These are phyloP conservation scores for Amaranthus tricolor DNA, from an alignment of 179 eudicot species.

Conservation along the genomic window DNA sequence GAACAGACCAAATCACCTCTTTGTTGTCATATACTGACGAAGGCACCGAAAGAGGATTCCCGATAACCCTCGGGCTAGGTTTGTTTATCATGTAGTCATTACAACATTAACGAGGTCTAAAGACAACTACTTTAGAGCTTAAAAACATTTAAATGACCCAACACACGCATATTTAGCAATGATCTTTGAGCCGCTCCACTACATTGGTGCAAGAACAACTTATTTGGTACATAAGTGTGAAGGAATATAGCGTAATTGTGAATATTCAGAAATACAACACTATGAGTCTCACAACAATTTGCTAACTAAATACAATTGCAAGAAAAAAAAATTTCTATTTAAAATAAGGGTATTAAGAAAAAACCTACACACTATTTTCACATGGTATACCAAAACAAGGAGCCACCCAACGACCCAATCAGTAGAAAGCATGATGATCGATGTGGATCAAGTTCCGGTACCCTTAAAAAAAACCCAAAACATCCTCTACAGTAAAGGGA, in stretches of 20 bases:
- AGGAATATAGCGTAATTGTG: neutral
- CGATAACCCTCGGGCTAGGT: too few species aligned
- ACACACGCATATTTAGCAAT: too few species aligned
- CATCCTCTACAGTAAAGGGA: constrained; percentile 41
- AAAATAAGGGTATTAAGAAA: neutral
- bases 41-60: too few species aligned
- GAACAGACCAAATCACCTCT: too few species aligned
- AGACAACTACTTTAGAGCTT: too few species aligned
- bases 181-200: too few species aligned
- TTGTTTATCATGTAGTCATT: too few species aligned
- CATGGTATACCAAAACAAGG: constrained; percentile 16
- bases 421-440: neutral
- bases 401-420: constrained; percentile 1
- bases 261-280: neutral
- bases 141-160: too few species aligned
- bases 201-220: neutral
- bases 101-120: too few species aligned
- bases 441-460: neutral
- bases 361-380: constrained; percentile 25
- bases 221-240: constrained; percentile 11
- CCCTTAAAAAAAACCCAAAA: constrained; percentile 24
- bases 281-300: constrained; percentile 1
- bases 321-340: neutral
- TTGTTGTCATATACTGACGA: too few species aligned
- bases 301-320: constrained; percentile 11